Percentiles rank a stretch among this genome's conserved stretches.
These are phyloP conservation scores for Salix arbutifolia DNA, from an alignment of 345 rosid genomes.

Conservation along the genomic window DNA sequence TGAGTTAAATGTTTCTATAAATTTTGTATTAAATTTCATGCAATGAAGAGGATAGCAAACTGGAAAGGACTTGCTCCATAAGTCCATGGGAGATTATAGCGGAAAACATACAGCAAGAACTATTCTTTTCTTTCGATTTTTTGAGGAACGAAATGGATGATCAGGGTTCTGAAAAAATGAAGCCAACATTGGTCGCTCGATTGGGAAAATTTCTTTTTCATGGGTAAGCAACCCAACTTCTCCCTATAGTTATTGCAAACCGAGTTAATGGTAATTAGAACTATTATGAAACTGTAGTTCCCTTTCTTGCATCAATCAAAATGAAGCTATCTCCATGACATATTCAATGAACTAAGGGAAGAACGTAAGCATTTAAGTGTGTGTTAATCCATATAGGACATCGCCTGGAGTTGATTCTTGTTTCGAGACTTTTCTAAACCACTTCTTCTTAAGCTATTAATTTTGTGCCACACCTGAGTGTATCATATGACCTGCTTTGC, in stretches of 20 bases:
- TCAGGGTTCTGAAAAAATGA: conserved; percentile 17
- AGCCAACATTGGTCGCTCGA: conserved; percentile 51
- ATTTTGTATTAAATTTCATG: not conserved
- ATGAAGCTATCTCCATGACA: too few species aligned
- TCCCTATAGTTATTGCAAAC: not conserved
- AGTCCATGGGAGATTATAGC: conserved; percentile 41
- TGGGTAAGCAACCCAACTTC: conserved; percentile 32
- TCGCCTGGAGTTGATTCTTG: too few species aligned
- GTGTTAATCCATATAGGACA: too few species aligned
- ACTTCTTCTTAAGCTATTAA: too few species aligned
- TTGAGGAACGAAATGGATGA: conserved; percentile 27
- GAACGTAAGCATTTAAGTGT: too few species aligned
- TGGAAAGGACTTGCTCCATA: conserved; percentile 4
- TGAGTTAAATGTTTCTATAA: too few species aligned
- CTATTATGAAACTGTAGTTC: not conserved
- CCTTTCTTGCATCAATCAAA: too few species aligned
- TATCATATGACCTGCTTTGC: too few species aligned
- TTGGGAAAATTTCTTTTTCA: conserved; percentile 48
- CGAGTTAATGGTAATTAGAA: not conserved
- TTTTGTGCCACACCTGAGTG: too few species aligned
- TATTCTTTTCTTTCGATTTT: conserved; percentile 36
- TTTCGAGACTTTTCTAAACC: too few species aligned
- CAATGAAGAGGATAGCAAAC: conserved; percentile 19
- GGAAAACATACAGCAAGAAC: conserved; percentile 43
- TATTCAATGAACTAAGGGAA: too few species aligned